A percentile compares a stretch with the other conserved stretches of the same genome.
phyloP scores from a whole-genome alignment of 2,329 filamentous ascomycete species.

The Albifimbria verrucaria region DNA sequence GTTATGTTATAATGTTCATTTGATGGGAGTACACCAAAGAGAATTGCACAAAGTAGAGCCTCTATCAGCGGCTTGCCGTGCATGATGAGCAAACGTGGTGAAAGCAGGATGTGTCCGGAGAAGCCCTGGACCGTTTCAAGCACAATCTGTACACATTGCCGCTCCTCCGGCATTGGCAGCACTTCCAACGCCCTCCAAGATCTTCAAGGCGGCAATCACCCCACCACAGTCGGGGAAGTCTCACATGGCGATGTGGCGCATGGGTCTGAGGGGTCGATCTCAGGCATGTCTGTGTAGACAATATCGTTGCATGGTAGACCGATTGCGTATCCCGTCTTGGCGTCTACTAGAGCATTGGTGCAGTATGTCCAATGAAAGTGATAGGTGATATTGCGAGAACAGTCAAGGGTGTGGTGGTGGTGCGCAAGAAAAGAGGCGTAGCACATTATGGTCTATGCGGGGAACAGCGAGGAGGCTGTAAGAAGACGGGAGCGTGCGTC shows the following conservation, averaged over 20 bases:
- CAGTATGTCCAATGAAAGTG: background rate
- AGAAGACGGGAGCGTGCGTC: background rate
- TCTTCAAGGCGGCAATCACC: constrained; percentile 47
- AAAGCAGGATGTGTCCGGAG: constrained; percentile 50
- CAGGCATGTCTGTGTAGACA: background rate
- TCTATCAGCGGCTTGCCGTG: constrained; percentile 18
- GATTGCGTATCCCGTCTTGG: too few relatives aligned
- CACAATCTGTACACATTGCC: constrained; percentile 45
- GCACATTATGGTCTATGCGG: background rate
- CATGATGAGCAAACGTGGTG: constrained; percentile 47
- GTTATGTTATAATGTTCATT: background rate
- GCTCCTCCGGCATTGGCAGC: constrained; percentile 45
- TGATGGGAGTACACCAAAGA: background rate
- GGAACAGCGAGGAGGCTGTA: background rate
- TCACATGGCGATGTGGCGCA: constrained; percentile 45
- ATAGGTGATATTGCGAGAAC: background rate
- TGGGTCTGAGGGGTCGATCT: constrained; percentile 24
- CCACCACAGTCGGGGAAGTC: constrained; percentile 41
- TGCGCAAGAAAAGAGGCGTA: background rate
- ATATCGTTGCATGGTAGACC: constrained; percentile 9
- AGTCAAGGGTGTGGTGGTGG: background rate
- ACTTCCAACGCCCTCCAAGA: constrained; percentile 46
- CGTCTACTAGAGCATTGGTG: too few relatives aligned
- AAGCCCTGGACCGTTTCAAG: constrained; percentile 41
- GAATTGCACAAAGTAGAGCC: background rate